A percentile compares a stretch with the other conserved stretches of the same genome.
These are phyloP conservation scores for Oenanthe sinensis DNA, from an alignment of 129 eudicot species.

Conservation along the genomic window DNA sequence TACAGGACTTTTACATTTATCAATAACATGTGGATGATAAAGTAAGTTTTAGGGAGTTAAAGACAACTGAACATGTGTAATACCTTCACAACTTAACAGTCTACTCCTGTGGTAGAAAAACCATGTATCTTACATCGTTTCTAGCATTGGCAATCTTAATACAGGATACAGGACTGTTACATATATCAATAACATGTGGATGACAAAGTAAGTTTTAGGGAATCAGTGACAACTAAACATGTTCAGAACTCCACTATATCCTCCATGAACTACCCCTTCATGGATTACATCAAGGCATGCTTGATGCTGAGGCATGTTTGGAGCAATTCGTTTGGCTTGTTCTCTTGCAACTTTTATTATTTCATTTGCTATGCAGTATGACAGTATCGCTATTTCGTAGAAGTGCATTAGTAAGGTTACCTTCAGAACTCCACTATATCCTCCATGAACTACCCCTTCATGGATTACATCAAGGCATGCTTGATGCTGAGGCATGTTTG, in stretches of 20 bases:
- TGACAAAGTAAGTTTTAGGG: background rate
- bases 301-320: slow-evolving; percentile 85
- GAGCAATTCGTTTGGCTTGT: slow-evolving; percentile 58
- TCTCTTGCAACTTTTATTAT: slow-evolving; percentile 53
- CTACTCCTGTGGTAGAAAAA: background rate
- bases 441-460: slow-evolving; percentile 83
- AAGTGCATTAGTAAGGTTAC: slow-evolving; percentile 21
- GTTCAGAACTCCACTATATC: slow-evolving; percentile 45
- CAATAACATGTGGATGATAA: background rate
- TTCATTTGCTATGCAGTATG: slow-evolving; percentile 56
- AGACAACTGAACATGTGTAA: too few relatives aligned
- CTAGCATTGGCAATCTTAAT: background rate
- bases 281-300: slow-evolving; percentile 85
- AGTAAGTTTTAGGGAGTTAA: too few relatives aligned
- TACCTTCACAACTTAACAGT: background rate
- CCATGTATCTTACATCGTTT: background rate
- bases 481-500: slow-evolving; percentile 85
- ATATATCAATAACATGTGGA: background rate
- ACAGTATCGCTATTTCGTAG: too few relatives aligned
- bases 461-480: slow-evolving; percentile 85
- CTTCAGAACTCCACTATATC: slow-evolving; percentile 70
- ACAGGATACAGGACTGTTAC: background rate
- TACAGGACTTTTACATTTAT: background rate
- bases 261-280: slow-evolving; percentile 83
- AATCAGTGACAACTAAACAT: background rate